Percentiles rank a stretch among this genome's conserved stretches.
Conservation (phyloP, 495 filamentous ascomycete species). For the Trichodelitschia bisporula region DNA sequence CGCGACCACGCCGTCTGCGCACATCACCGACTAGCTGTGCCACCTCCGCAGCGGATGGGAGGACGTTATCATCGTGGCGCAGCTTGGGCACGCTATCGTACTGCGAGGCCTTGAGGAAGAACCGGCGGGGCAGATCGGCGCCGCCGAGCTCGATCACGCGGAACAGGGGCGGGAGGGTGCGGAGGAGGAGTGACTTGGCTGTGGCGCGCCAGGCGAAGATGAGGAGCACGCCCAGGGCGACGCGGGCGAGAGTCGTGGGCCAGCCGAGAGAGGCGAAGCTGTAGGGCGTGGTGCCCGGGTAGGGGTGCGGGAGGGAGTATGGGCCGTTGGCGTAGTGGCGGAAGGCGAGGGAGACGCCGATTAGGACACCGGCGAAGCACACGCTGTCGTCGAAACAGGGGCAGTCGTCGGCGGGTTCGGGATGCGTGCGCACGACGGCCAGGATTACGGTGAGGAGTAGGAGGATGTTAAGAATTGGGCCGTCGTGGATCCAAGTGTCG, state of each 20-base stretch:
- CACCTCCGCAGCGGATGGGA: constrained; percentile 65
- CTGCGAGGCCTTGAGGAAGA: constrained; percentile 74
- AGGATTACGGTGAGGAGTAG: constrained; percentile 21
- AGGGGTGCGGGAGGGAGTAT: not conserved
- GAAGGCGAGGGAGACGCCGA: constrained; percentile 46
- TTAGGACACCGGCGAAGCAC: constrained; percentile 68
- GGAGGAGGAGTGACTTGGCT: constrained; percentile 62
- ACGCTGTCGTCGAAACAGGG: constrained; percentile 96
- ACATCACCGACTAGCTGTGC: constrained; percentile 59
- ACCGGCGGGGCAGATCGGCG: constrained; percentile 53
- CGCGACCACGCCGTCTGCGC: constrained; percentile 43
- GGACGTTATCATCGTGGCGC: constrained; percentile 59
- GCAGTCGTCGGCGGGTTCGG: constrained; percentile 88
- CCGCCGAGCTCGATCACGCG: constrained; percentile 60
- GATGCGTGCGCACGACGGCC: constrained; percentile 64
- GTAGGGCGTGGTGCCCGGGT: constrained; percentile 8
- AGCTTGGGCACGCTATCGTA: constrained; percentile 65
- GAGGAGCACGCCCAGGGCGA: constrained; percentile 53
- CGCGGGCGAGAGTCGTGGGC: constrained; percentile 30
- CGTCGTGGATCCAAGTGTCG: constrained; percentile 31
- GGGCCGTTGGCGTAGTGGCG: constrained; percentile 8
- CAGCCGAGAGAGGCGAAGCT: constrained; percentile 44
- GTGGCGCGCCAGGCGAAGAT: constrained; percentile 76
- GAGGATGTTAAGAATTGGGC: constrained; percentile 18
- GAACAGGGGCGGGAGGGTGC: constrained; percentile 60